Evolutionary conservation across 306 rosid genomes (phyloP).

Genomic region (Rosa persica): DNA sequence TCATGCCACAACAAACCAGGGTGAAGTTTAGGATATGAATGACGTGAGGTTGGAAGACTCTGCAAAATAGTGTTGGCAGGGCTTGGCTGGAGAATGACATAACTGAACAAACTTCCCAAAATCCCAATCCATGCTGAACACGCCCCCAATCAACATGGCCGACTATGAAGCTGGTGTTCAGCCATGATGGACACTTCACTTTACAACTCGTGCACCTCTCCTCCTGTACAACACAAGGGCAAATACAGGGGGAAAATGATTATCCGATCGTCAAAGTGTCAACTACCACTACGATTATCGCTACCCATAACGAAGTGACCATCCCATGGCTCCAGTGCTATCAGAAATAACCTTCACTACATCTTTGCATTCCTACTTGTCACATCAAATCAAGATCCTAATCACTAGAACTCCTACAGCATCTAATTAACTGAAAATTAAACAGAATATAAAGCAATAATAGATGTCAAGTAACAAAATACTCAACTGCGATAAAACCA

Average conservation of each 20-base stretch:
- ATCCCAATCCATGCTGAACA: constrained; percentile 58
- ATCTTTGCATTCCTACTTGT: constrained; percentile 58
- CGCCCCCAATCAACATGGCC: constrained; percentile 46
- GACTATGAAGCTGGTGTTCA: constrained; percentile 59
- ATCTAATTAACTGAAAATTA: constrained; percentile 19
- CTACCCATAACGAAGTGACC: constrained; percentile 81
- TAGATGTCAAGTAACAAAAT: constrained; percentile 34
- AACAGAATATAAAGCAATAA: constrained; percentile 19
- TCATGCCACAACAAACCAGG: constrained; percentile 48
- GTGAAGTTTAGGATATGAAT: constrained; percentile 39
- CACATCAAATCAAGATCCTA: constrained; percentile 46
- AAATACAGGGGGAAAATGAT: constrained; percentile 99
- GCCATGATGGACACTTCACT: constrained; percentile 95
- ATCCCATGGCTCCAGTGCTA: constrained; percentile 79
- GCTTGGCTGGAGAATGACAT: constrained; percentile 39
- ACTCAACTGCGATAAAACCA: constrained; percentile 53
- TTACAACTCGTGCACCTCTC: constrained; percentile 76
- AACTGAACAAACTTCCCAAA: constrained; percentile 47
- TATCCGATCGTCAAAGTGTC: constrained; percentile 96
- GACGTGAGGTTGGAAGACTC: constrained; percentile 48
- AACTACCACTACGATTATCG: constrained; percentile 88
- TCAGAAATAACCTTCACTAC: constrained; percentile 59
- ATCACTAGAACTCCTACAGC: constrained; percentile 34
- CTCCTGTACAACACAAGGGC: constrained; percentile 99
- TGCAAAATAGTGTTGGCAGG: constrained; percentile 44